phyloP scores from a whole-genome alignment of 2,329 filamentous ascomycete genomes.

The Trichophyton benhamiae region DNA sequence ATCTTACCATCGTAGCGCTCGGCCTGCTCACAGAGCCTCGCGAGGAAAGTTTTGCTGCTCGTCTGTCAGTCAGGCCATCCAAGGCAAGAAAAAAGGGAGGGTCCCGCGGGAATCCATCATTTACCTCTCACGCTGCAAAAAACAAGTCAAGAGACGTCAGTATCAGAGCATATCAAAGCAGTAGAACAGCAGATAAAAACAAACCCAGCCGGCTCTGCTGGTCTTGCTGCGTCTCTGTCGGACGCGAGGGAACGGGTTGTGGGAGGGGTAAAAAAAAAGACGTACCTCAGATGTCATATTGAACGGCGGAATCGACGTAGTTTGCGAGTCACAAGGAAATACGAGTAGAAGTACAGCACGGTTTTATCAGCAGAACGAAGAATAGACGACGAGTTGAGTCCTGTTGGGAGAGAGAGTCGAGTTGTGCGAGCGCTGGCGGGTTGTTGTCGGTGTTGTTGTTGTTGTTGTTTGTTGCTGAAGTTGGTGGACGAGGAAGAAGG shows the following conservation, averaged over 20 bases:
- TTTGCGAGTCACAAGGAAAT: background rate
- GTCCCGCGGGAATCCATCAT: constrained; percentile 22
- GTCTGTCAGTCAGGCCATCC: constrained; percentile 16
- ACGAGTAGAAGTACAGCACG: background rate
- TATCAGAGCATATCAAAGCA: constrained; percentile 9
- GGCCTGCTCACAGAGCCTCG: constrained; percentile 98
- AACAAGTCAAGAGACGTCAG: constrained; percentile 16
- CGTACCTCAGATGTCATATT: constrained; percentile 53
- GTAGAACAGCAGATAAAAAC: constrained; percentile 13
- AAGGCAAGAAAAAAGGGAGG: constrained; percentile 7
- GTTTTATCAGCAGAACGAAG: background rate
- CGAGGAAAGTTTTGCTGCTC: constrained; percentile 95
- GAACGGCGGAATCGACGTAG: constrained; percentile 14
- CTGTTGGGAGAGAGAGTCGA: background rate
- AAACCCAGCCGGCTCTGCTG: constrained; percentile 24
- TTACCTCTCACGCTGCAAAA: constrained; percentile 56
- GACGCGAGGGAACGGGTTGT: background rate
- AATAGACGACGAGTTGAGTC: background rate
- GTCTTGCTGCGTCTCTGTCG: background rate
- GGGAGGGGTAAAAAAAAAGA: constrained; percentile 21
- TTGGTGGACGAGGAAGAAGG: background rate
- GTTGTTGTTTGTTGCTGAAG: background rate
- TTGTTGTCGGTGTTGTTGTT: background rate
- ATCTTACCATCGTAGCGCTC: constrained; percentile 90
- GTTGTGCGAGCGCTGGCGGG: background rate